These are phyloP conservation scores for Oidiodendron maius DNA, from an alignment of 495 filamentous ascomycete species.

Conservation along the genomic window DNA sequence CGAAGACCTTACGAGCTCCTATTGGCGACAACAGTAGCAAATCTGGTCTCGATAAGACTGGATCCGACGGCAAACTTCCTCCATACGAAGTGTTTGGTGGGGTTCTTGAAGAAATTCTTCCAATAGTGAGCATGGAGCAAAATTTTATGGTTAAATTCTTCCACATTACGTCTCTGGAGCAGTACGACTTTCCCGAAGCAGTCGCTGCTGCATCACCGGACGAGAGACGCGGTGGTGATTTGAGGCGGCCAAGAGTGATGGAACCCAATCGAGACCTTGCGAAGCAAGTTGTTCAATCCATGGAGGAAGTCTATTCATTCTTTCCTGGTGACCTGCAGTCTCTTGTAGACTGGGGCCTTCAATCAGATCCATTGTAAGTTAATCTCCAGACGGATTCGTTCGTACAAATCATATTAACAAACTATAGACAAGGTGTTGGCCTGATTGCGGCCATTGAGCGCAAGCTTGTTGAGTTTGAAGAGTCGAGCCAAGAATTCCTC, in stretches of 20 bases:
- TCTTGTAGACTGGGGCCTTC: slow-evolving; percentile 77
- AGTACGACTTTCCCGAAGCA: slow-evolving; percentile 74
- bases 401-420: slow-evolving; percentile 28
- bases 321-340: slow-evolving; percentile 73
- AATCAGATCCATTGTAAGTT: slow-evolving; percentile 61
- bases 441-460: slow-evolving; percentile 75
- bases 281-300: slow-evolving; percentile 68
- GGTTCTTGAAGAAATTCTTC: slow-evolving; percentile 69
- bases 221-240: slow-evolving; percentile 59
- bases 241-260: slow-evolving; percentile 64
- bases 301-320: slow-evolving; percentile 82
- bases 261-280: slow-evolving; percentile 83
- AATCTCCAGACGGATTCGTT: not conserved
- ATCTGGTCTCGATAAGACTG: slow-evolving; percentile 50
- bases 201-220: slow-evolving; percentile 60
- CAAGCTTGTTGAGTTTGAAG: slow-evolving; percentile 68
- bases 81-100: slow-evolving; percentile 81
- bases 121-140: slow-evolving; percentile 81
- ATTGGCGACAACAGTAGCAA: slow-evolving; percentile 57
- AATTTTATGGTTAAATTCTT: slow-evolving; percentile 94
- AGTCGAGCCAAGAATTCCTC: slow-evolving; percentile 89
- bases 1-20: slow-evolving; percentile 69
- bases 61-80: slow-evolving; percentile 58
- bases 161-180: slow-evolving; percentile 73
- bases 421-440: slow-evolving; percentile 68